Base-by-base conservation (phyloP, 768 basidiomycete genomes). In the Astraeus odoratus region DNA sequence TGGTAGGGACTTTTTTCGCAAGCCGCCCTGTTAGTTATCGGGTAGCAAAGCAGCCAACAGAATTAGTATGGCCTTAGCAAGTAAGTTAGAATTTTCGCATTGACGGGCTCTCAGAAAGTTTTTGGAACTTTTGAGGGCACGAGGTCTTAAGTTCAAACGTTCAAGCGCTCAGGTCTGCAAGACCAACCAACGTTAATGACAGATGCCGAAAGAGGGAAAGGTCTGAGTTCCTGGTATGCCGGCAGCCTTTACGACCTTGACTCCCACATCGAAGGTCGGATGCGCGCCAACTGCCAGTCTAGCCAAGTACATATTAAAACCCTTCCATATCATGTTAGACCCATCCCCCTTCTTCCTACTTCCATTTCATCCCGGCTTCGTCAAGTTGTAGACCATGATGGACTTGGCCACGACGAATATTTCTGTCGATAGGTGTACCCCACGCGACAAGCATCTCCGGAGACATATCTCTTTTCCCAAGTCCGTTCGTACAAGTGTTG, bases 391-490 rank as follows among this genome's bases (percentile, higher is more conserved):
- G 39, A 33, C 39, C n/a, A n/a, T n/a, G 29, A 64, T 64, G 64
- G 62, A 64, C 38, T 61, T 64, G 45, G 62, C 51, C 52, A 59
- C 54, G 47, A 56, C 64, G 9, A 61, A 51, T 10, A 56, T 66
- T 35, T 57, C 54, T 9, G 57, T 64, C 8, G 63, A 64, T 37
- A 62, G 57, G 52, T 64, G 53, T 42, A 58, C 54, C 13, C 57
- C 62, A 7, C 64, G 62, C 13, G 62, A 64, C 44, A 56, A 38
- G 38, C 59, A 46, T 31, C 45, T 44, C 4, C 51, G 52, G 23
- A 53, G 59, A 20, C 64, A 60, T 8, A 50, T 64, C 15, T 64
- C 64, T 4, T 64, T 64, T 27, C 64, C 62, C n/a, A 66, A 53
- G 42, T 66, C 64, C 12, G 58, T 54, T 43, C 52, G 57, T 47